A percentile compares a stretch with the other conserved stretches of the same genome.
Evolutionary conservation across 2,329 filamentous ascomycete genomes (phyloP).

Genomic region (Pleomassaria siparia): DNA sequence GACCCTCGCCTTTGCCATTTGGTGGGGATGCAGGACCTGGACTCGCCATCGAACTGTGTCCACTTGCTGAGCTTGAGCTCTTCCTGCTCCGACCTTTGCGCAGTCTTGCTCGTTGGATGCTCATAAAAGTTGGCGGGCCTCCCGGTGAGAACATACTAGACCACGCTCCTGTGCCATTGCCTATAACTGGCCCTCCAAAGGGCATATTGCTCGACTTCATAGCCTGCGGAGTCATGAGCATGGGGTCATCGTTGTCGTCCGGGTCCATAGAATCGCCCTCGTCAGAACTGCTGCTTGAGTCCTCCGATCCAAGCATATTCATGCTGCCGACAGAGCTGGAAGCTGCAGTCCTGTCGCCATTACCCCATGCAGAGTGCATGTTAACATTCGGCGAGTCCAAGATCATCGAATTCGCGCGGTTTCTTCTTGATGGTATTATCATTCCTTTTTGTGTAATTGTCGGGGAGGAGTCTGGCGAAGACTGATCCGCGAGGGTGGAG

Average conservation of each 20-base stretch:
- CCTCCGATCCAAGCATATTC: conserved; percentile 77
- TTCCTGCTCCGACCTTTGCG: conserved; percentile 63
- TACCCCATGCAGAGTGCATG: conserved; percentile 66
- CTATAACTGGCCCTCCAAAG: conserved; percentile 37
- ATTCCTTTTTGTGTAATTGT: conserved; percentile 72
- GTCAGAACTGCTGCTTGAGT: conserved; percentile 70
- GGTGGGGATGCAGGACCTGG: conserved; percentile 79
- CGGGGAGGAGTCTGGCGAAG: conserved; percentile 87
- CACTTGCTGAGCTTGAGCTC: conserved; percentile 71
- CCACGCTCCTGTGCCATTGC: conserved; percentile 63
- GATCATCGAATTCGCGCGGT: conserved; percentile 41
- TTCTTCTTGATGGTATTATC: conserved; percentile 59
- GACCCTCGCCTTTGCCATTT: conserved; percentile 55
- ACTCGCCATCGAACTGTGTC: conserved; percentile 66
- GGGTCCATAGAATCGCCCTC: conserved; percentile 52
- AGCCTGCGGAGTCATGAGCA: conserved; percentile 80
- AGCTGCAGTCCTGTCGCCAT: conserved; percentile 46
- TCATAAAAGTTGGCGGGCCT: conserved; percentile 74
- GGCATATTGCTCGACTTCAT: conserved; percentile 56
- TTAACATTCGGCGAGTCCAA: conserved; percentile 66
- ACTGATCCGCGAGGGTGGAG: conserved; percentile 85
- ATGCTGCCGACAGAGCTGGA: conserved; percentile 82
- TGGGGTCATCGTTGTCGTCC: conserved; percentile 63
- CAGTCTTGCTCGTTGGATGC: conserved; percentile 67
- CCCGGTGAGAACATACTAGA: conserved; percentile 64